Conservation (phyloP, 164 flowering plant genomes). For the Stephania yunnanensis region DNA sequence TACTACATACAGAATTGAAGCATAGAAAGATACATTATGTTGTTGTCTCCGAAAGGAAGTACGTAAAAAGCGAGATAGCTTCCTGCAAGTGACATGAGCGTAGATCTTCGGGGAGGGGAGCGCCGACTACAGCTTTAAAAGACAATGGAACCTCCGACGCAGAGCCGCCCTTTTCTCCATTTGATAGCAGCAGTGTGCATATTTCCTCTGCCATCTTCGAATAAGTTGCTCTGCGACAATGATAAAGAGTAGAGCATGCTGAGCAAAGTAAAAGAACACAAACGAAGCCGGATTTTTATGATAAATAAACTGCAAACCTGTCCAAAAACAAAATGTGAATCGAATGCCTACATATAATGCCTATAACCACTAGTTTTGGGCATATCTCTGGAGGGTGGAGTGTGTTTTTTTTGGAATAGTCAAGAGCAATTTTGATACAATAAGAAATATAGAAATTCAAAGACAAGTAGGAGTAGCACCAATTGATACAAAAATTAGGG, state of each 20-base stretch:
- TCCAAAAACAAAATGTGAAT: neutral
- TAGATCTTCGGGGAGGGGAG: conserved; percentile 78
- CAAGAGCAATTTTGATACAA: too few species aligned
- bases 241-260: neutral
- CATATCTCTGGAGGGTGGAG: too few species aligned
- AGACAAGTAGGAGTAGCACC: too few species aligned
- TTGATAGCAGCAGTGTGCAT: conserved; percentile 47
- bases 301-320: neutral
- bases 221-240: conserved; percentile 58
- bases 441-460: too few species aligned
- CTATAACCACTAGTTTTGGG: too few species aligned
- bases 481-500: too few species aligned
- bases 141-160: conserved; percentile 58
- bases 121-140: conserved; percentile 51
- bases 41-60: conserved; percentile 55
- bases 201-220: conserved; percentile 94
- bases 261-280: neutral
- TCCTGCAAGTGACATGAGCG: conserved; percentile 77
- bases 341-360: too few species aligned
- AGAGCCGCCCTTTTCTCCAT: conserved; percentile 37
- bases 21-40: conserved; percentile 9
- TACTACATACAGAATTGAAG: neutral
- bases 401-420: too few species aligned
- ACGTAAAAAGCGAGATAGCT: conserved; percentile 66
- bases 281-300: neutral